These are phyloP conservation scores for Candida easanensis DNA, from an alignment of 805 yeast species.

Conservation along the genomic window DNA sequence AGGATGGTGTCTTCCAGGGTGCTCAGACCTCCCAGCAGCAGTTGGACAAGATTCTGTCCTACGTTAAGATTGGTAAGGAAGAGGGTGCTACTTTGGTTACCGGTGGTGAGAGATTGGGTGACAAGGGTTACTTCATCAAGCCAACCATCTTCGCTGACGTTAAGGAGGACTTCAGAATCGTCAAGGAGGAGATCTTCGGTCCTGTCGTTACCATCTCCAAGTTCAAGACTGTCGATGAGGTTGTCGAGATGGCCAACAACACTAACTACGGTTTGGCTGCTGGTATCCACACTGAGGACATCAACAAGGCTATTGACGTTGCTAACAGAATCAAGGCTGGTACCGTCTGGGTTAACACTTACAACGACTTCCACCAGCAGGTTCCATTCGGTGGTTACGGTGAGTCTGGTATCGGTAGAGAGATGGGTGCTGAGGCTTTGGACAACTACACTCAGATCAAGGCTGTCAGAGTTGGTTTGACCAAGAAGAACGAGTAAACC, in stretches of 20 bases:
- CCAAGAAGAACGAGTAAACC: slow-evolving; percentile 17
- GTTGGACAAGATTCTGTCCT: slow-evolving; percentile 71
- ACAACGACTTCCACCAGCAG: slow-evolving; percentile 81
- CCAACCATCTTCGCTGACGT: slow-evolving; percentile 79
- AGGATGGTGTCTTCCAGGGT: slow-evolving; percentile 77
- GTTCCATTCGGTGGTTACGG: slow-evolving; percentile 95
- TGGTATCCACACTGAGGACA: slow-evolving; percentile 77
- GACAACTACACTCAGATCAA: slow-evolving; percentile 83
- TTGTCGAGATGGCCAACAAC: slow-evolving; percentile 72
- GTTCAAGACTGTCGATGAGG: slow-evolving; percentile 82
- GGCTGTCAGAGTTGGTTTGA: slow-evolving; percentile 59
- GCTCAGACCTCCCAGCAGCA: slow-evolving; percentile 86
- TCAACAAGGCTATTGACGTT: slow-evolving; percentile 73
- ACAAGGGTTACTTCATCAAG: slow-evolving; percentile 63
- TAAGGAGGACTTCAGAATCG: slow-evolving; percentile 62
- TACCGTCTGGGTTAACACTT: slow-evolving; percentile 87
- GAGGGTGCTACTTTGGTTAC: slow-evolving; percentile 80
- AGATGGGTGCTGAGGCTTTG: slow-evolving; percentile 85
- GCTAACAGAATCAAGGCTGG: slow-evolving; percentile 79
- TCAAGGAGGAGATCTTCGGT: slow-evolving; percentile 82
- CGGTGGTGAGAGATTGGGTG: slow-evolving; percentile 64
- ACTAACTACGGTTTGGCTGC: slow-evolving; percentile 87
- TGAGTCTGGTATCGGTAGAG: slow-evolving; percentile 90
- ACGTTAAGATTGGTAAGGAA: slow-evolving; percentile 70
- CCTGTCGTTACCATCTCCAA: slow-evolving; percentile 86